phyloP scores from a whole-genome alignment of 2,329 filamentous ascomycete species.

The Fusarium tricinctum region DNA sequence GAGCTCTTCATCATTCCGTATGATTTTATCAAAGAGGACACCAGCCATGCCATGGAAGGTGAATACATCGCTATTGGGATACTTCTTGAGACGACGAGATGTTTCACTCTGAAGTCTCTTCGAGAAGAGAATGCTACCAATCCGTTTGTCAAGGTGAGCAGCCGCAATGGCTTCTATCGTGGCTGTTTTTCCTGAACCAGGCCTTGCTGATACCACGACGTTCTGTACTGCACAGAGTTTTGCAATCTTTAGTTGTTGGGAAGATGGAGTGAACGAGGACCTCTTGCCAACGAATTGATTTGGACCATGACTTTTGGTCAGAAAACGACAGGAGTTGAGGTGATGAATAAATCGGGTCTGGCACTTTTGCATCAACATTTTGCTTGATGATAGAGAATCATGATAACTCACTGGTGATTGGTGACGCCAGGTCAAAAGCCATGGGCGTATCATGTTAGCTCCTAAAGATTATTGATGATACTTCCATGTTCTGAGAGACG shows the following conservation, averaged over 20 bases:
- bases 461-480: constrained; percentile 2
- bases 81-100: constrained; percentile 36
- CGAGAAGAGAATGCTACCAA: constrained; percentile 49
- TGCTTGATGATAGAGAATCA: not conserved
- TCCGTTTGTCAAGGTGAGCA: constrained; percentile 38
- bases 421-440: not conserved
- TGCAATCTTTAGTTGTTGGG: constrained; percentile 47
- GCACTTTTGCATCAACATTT: not conserved
- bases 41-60: constrained; percentile 50
- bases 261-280: constrained; percentile 39
- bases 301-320: not conserved
- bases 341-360: not conserved
- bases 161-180: constrained; percentile 51
- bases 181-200: constrained; percentile 53
- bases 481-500: constrained; percentile 7
- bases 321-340: not conserved
- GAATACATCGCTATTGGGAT: constrained; percentile 38
- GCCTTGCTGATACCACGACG: constrained; percentile 52
- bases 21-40: constrained; percentile 30
- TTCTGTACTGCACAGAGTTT: constrained; percentile 45
- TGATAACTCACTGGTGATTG: constrained; percentile 18
- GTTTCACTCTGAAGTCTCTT: constrained; percentile 50
- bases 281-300: not conserved
- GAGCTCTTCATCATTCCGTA: constrained; percentile 41
- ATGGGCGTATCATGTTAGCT: constrained; percentile 6